A percentile compares a stretch with the other conserved stretches of the same genome.
Evolutionary conservation across 352 stramenopile species (phyloP).

Genomic region (Blastocystis sp.): DNA sequence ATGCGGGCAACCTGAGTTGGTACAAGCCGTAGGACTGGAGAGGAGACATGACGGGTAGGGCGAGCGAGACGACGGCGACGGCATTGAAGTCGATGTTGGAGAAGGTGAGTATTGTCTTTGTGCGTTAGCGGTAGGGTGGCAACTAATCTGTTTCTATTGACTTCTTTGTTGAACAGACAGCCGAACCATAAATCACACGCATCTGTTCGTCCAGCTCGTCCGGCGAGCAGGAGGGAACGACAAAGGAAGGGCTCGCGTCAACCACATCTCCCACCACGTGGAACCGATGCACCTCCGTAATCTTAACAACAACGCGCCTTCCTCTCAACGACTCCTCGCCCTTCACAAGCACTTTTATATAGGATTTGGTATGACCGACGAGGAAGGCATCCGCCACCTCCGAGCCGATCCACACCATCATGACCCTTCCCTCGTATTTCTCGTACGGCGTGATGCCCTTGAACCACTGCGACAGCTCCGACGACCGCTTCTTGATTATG

Average conservation of each 20-base stretch:
- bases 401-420: conserved; percentile 78
- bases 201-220: conserved; percentile 34
- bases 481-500: conserved; percentile 86
- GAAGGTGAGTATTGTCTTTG: no score
- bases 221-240: conserved; percentile 80
- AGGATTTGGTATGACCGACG: conserved; percentile 88
- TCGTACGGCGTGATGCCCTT: conserved; percentile 84
- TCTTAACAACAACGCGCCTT: conserved; percentile 80
- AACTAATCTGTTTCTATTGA: neutral
- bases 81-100: conserved; percentile 77
- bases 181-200: conserved; percentile 78
- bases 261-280: conserved; percentile 82
- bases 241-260: conserved; percentile 74
- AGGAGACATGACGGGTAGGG: conserved; percentile 34
- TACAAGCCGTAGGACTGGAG: conserved; percentile 51
- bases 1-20: conserved; percentile 44
- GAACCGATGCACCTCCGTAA: conserved; percentile 80
- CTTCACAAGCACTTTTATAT: conserved; percentile 87
- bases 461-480: conserved; percentile 84
- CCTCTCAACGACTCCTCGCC: conserved; percentile 82
- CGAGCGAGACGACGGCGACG: conserved; percentile 81
- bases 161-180: conserved; percentile 76
- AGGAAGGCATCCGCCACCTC: conserved; percentile 83
- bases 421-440: conserved; percentile 79
- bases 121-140: no score